phyloP scores from a whole-genome alignment of 306 rosid species.

The Fragaria nilgerrensis region DNA sequence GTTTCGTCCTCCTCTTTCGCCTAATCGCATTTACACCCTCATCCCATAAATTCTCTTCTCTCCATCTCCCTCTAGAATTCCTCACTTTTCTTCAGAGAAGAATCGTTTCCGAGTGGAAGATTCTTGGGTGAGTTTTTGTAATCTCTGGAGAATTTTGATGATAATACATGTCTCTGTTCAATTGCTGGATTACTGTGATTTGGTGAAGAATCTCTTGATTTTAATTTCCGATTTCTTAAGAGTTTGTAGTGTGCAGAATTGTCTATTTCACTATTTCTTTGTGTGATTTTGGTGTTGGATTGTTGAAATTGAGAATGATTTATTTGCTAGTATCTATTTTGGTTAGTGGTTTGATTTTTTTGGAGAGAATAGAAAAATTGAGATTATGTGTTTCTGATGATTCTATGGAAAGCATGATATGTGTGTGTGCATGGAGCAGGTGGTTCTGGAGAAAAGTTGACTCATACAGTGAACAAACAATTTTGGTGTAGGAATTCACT shows the following conservation, averaged over 20 bases:
- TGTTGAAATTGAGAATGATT: slow-evolving; percentile 7
- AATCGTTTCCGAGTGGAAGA: slow-evolving; percentile 33
- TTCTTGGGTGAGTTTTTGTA: slow-evolving; percentile 30
- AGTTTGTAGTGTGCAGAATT: slow-evolving; percentile 14
- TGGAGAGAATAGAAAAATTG: not conserved
- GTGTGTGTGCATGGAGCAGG: slow-evolving; percentile 6
- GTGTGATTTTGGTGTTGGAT: slow-evolving; percentile 1
- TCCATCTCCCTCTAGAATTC: not conserved
- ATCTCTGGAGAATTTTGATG: not conserved
- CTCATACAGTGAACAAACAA: not conserved
- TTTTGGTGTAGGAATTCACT: not conserved
- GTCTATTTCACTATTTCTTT: not conserved
- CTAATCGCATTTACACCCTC: slow-evolving; percentile 23
- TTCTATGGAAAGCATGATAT: not conserved
- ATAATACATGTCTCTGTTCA: not conserved
- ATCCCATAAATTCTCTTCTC: slow-evolving; percentile 6
- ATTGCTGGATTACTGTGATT: slow-evolving; percentile 15
- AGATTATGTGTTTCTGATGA: not conserved
- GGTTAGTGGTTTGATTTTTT: not conserved
- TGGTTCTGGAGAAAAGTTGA: not conserved
- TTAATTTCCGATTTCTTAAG: not conserved
- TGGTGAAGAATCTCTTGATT: slow-evolving; percentile 11
- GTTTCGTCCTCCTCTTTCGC: slow-evolving; percentile 34
- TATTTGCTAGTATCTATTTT: not conserved
- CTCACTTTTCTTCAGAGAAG: slow-evolving; percentile 1